Conservation (phyloP, 1,139 yeast genomes). For the Diutina rugosa region DNA sequence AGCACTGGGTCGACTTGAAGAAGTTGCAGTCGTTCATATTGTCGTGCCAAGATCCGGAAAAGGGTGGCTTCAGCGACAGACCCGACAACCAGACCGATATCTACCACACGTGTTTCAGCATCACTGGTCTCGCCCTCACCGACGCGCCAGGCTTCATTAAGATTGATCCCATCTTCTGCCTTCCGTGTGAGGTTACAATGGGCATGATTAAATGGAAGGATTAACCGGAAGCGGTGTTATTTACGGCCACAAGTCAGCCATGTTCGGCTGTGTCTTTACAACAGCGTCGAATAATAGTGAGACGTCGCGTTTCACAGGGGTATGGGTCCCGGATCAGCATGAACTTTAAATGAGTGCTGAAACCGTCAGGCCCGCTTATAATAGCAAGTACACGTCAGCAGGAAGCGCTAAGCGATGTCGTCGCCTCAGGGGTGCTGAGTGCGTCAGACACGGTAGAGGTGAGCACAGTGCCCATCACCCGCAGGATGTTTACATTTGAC, state of each 20-base stretch:
- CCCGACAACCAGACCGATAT: slow-evolving; percentile 88
- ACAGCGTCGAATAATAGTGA: background rate
- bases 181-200: slow-evolving; percentile 35
- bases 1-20: slow-evolving; percentile 62
- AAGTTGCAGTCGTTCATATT: slow-evolving; percentile 56
- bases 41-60: slow-evolving; percentile 57
- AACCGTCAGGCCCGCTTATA: background rate
- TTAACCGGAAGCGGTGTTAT: background rate
- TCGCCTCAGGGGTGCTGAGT: background rate
- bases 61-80: slow-evolving; percentile 89
- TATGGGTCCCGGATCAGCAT: background rate
- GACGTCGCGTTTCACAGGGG: background rate
- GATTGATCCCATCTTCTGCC: slow-evolving; percentile 79
- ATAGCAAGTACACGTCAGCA: background rate
- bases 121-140: slow-evolving; percentile 68
- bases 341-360: background rate
- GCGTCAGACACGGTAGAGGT: background rate
- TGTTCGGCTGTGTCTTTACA: background rate
- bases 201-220: background rate
- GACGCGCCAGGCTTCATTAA: slow-evolving; percentile 17
- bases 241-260: no score
- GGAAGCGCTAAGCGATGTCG: background rate
- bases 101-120: slow-evolving; percentile 82
- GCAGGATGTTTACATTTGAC: background rate
- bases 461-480: background rate